Percentiles rank a stretch among this genome's conserved stretches.
These are phyloP conservation scores for Suillus luteus DNA, from an alignment of 768 basidiomycete genomes.

Conservation along the genomic window DNA sequence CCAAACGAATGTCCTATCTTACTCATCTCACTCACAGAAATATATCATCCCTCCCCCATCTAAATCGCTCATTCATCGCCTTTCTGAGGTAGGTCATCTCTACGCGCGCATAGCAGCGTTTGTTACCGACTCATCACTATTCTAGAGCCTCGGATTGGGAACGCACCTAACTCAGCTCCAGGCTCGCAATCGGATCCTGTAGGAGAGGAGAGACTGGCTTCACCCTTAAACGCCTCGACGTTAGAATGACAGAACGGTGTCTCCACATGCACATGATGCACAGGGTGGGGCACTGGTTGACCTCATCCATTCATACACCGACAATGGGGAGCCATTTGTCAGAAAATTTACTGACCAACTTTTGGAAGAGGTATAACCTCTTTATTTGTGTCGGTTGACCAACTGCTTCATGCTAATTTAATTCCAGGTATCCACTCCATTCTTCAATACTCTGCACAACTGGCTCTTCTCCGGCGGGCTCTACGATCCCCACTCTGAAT, in stretches of 20 bases:
- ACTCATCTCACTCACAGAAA: slow-evolving; percentile 44
- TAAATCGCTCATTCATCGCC: slow-evolving; percentile 73
- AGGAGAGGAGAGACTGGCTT: slow-evolving; percentile 63
- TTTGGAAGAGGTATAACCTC: slow-evolving; percentile 71
- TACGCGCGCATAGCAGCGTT: slow-evolving; percentile 82
- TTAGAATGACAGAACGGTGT: slow-evolving; percentile 95
- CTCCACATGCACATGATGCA: slow-evolving; percentile 95
- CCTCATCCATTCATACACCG: slow-evolving; percentile 90
- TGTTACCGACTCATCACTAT: slow-evolving; percentile 90
- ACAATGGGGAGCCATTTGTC: slow-evolving; percentile 96
- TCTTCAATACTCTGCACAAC: slow-evolving; percentile 88
- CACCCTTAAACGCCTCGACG: slow-evolving; percentile 82
- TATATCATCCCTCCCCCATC: slow-evolving; percentile 66
- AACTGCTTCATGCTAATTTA: slow-evolving; percentile 7
- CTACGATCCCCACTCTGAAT: slow-evolving; percentile 92
- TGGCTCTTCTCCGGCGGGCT: slow-evolving; percentile 98
- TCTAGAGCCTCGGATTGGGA: slow-evolving; percentile 86
- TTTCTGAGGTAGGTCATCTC: slow-evolving; percentile 93
- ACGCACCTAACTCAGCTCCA: slow-evolving; percentile 27
- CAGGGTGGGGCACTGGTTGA: slow-evolving; percentile 96
- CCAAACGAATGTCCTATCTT: background rate
- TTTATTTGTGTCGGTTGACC: background rate
- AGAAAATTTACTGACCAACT: slow-evolving; percentile 88
- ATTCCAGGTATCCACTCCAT: slow-evolving; percentile 87
- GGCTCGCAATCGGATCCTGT: slow-evolving; percentile 17